A percentile compares a stretch with the other conserved stretches of the same genome.
phyloP scores from a whole-genome alignment of 176 grass and related monocot genomes.

The maize (Zea mays) region DNA sequence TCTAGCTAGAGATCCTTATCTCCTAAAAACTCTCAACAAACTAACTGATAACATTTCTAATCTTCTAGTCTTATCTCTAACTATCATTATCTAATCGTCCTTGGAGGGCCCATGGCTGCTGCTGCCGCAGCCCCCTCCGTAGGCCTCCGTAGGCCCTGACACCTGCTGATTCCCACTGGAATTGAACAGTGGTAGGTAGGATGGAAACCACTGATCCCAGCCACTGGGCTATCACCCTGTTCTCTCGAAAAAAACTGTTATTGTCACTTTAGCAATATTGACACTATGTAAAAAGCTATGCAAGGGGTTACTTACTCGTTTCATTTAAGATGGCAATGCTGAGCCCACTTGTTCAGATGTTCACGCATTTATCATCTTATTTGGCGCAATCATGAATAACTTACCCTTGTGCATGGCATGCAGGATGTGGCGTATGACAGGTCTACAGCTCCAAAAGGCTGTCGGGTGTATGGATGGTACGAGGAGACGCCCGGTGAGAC shows the following conservation, averaged over 20 bases:
- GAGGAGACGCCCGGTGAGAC: constrained; percentile 39
- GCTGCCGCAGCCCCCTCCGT: no score
- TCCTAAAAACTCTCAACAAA: no score
- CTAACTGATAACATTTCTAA: no score
- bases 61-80: no score
- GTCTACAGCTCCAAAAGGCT: constrained; percentile 69
- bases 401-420: constrained; percentile 16
- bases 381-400: neutral
- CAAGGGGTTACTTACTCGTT: neutral
- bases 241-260: neutral
- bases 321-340: constrained; percentile 8
- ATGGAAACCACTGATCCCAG: no score
- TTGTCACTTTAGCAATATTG: neutral
- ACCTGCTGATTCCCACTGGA: no score
- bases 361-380: neutral
- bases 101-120: no score
- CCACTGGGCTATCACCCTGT: no score
- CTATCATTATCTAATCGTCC: no score
- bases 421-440: constrained; percentile 77
- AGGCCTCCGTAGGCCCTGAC: no score
- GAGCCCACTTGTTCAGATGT: neutral
- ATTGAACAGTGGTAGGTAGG: no score
- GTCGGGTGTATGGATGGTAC: constrained; percentile 58
- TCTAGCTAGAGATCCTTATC: no score
- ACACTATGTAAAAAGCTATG: neutral